Base-by-base conservation (phyloP, 177 flowering plant genomes). In the Vitis hybrid region DNA sequence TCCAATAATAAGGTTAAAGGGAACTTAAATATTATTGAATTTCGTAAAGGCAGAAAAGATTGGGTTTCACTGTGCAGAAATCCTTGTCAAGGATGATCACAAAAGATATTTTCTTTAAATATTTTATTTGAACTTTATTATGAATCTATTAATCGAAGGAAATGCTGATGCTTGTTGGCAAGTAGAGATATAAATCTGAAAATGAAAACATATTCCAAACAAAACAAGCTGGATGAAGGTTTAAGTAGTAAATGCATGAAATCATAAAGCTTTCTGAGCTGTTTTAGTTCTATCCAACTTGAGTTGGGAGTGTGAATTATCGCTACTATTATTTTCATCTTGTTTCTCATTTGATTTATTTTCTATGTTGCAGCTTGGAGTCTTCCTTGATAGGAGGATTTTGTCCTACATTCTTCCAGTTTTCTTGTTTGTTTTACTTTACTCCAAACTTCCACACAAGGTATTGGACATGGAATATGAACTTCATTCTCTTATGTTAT, bases 401-500 rank as follows among this genome's bases (percentile, higher is more conserved):
- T 56, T 71, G 58, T 29, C 69, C 49, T 87, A 82, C 64, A 39
- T 87, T 59, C 72, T 95, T 70, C 99, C 99, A 57, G 92, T 88
- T 72, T 60, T 89, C 52, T 84, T 84, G 19, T 95, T 95, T 81
- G 83, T 93, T 64, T 56, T 88, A 65, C 87, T 95, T 71, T 95
- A 95, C 80, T 95, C 98, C 39, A 95, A 90, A 84, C 97, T 95
- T 72, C 97, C 98, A 49, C 99, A 95, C 88, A 95, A 95, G 97
- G 99, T 94, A 77, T 56, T 57, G 63, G 52, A 57, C 33, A 21
- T 73, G 60, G 55, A 21, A 11, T 70, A 26, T n/a, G 45, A 57
- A 51, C 10, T 70, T 66, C 29, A 14, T 26, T 60, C 53, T 14
- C 58, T 72, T 31, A 39, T 13, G 21, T 74, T 5, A 45, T 29